Evolutionary conservation across 148 eudicot species (phyloP), one percentile per base, ranked within the genome.

Genomic region (Linanthus parryae): DNA sequence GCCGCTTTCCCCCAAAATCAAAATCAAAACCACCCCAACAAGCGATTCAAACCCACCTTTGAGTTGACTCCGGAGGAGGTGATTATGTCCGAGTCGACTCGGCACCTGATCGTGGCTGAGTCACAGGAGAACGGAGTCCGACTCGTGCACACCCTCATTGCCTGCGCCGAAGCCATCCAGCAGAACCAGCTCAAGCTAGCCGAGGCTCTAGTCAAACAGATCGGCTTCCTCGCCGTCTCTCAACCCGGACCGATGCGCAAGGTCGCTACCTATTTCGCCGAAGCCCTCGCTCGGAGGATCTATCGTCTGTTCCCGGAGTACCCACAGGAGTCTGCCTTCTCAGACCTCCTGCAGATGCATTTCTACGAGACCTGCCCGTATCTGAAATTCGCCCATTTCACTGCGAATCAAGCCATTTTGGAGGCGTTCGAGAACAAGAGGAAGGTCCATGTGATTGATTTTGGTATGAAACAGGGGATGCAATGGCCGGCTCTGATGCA

Each of bases 401-500:
- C 74, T 0, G 79, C 74, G 5, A 74, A 74, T 37, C 79, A 74
- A 24, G 74, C 79, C 0, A 74, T 74, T 2, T 58, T 74, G 20
- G 74, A 74, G 43, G 71, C 79, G 0, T 69, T 74, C 15, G 62
- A 57, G 0, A 54, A 53, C 5, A 56, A 55, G 24, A 44, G 27
- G 9, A 19, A 15, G 0, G 78, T 73, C 1, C 78, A 73, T 31
- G 67, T 73, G 0, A 60, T 73, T 34, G 78, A 73, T 60, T 73
- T 68, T 20, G 60, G 73, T 7, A 72, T 86, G 73, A 86, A 80
- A 4, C 82, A 83, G 54, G 95, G 95, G 4, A 74, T 75, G 87
- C 95, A 86, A 8, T 86, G 95, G 95, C 95, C 95, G 8, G 78
- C 84, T 17, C 47, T 86, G 43, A 56, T 83, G 59, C 95, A 86